These are phyloP conservation scores for Naganishia vishniacii DNA, from an alignment of 768 basidiomycete genomes.

Conservation along the genomic window DNA sequence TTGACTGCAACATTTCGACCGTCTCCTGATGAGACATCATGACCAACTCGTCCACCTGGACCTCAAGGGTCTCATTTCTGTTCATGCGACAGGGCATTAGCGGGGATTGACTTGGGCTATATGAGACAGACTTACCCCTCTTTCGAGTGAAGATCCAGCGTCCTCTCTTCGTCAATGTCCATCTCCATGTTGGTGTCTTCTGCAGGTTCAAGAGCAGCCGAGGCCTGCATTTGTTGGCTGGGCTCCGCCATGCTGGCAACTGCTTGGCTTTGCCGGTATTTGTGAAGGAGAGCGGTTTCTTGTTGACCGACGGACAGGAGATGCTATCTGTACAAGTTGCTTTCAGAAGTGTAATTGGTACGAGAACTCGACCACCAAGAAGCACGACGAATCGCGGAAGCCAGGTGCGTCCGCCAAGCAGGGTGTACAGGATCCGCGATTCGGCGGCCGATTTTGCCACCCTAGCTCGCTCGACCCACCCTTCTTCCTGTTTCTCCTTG, in stretches of 20 bases:
- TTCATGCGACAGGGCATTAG: neutral
- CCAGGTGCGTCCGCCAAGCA: conserved; percentile 10
- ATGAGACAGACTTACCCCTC: neutral
- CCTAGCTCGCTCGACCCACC: no score
- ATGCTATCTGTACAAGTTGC: no score
- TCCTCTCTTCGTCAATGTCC: conserved; percentile 21
- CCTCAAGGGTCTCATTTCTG: conserved; percentile 66
- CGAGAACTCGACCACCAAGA: no score
- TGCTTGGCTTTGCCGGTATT: neutral
- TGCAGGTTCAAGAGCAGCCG: neutral
- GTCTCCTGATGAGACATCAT: conserved; percentile 60
- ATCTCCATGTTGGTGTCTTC: conserved; percentile 19
- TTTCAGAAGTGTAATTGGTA: no score
- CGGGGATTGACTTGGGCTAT: neutral
- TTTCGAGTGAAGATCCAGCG: conserved; percentile 24
- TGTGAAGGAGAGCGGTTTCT: no score
- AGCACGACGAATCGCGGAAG: neutral
- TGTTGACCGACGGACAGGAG: no score
- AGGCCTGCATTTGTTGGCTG: conserved; percentile 3
- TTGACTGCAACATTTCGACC: conserved; percentile 53
- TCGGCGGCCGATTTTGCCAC: no score
- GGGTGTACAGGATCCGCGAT: no score
- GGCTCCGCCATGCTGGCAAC: conserved; percentile 5
- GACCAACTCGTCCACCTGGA: conserved; percentile 79
- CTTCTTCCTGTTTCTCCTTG: no score